Base-by-base conservation (phyloP, 2,329 filamentous ascomycete species). In the Arthrobotrys conoides region DNA sequence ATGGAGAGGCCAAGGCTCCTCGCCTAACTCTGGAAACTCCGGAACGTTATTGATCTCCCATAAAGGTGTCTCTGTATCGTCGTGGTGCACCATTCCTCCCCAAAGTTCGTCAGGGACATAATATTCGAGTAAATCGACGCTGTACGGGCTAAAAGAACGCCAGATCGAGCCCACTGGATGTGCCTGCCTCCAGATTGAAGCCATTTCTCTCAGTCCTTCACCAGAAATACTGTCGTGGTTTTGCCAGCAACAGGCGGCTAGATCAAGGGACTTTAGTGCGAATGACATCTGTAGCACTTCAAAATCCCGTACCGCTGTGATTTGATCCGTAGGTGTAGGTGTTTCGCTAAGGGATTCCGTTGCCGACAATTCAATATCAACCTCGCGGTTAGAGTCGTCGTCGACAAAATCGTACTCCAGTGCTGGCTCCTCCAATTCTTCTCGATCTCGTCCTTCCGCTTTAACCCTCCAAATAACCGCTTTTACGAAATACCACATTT, bases 401-500 rank as follows among this genome's bases (percentile, higher is more conserved):
- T 44, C 38, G 3, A 44, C 12, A 24, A 33, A n/a, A 8, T 33
- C 6, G 16, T 57, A 16, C 8, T 57, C 27, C 18, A 18, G 2
- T 10, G 1, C 27, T 18, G 30, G 8, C 5, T 16, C 18, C 30
- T 12, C 33, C 12, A 4, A 10, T 1, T 14, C 33, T 14, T 59
- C 53, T 4, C 18, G 6, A 16, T 18, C 10, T 20, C 5, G 14
- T 2, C 16, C 18, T 8, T 38, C 6, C 3, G 36, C 6, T 16
- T 36, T 20, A 9, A 59, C 14, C 30, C 30, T 59, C 53, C 53
- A 59, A 8, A 22, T 18, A 12, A 38, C 53, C 3, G 53, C 18
- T 12, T 14, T 59, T 3, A 59, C 53, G 18, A 36, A 59, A 22
- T 59, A 22, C n/a, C 53, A 59, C n/a, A 59, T 20, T n/a, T 38